Base-by-base conservation (phyloP, 306 rosid genomes). In the Senna tora region DNA sequence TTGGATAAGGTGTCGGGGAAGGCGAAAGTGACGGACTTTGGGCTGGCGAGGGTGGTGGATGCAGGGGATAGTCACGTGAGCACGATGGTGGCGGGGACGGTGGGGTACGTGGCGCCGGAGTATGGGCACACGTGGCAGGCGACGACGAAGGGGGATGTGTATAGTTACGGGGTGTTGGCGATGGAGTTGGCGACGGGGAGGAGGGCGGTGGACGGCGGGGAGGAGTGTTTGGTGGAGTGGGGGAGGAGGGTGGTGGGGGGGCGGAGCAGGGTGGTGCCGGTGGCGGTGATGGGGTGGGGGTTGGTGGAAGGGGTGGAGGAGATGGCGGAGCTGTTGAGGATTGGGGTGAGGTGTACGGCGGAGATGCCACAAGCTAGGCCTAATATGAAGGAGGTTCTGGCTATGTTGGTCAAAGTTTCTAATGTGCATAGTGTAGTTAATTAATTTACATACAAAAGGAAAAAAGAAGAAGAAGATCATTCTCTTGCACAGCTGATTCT, bases 51-150 rank as follows among this genome's bases (percentile, higher is more conserved):
- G 75, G 75, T 88, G 33, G 97, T 95, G 49, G 95, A 89, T 67
- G 83, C 32, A 2, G 97, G 97, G 43, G 90, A 89, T 65, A 95
- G 92, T 76, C 97, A 95, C 69, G 99, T 95, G 49, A 95, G 96
- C 81, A 95, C 97, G 19, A 84, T 88, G 86, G 92, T 95, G 60
- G 99, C 99, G 0, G 99, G 97, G 50, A 95, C 99, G 5, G 75
- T 95, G 19, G 99, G 99, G 9, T 95, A 95, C 59, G 97, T 95
- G 71, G 99, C 97, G 34, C 96, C 97, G 0, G 97, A 95, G 74
- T 91, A 91, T 75, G 96, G 96, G 25, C 99, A 95, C 52, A 95
- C 96, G 69, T 91, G 97, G 97, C 91, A 85, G 63, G 99, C 99
- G 7, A 91, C 96, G 0, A 88, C 97, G 6, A 91, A 91, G 58